Conservation (phyloP, 169 alveolate species). For the Cryptosporidium andersoni region DNA sequence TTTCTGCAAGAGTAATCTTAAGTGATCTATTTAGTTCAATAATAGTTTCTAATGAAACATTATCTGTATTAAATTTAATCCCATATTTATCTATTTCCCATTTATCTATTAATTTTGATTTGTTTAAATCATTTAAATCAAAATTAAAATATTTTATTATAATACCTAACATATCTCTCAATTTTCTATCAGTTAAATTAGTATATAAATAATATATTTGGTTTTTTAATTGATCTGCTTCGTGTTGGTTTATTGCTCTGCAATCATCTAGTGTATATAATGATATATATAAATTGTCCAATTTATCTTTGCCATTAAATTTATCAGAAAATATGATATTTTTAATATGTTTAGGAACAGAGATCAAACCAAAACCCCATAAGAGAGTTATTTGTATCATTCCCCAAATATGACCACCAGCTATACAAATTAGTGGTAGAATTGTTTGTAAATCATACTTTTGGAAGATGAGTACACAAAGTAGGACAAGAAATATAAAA, state of each 20-base stretch:
- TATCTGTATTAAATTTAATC: not conserved
- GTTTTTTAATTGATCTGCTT: not conserved
- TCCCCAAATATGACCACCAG: slow-evolving; percentile 39
- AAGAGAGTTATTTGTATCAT: slow-evolving; percentile 25
- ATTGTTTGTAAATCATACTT: slow-evolving; percentile 1
- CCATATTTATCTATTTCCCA: not conserved
- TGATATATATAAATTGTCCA: slow-evolving; percentile 7
- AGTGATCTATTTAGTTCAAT: slow-evolving; percentile 14
- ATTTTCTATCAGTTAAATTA: not conserved
- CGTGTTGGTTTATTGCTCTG: slow-evolving; percentile 33
- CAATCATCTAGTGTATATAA: slow-evolving; percentile 20
- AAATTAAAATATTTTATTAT: slow-evolving; percentile 16
- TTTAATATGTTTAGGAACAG: slow-evolving; percentile 25
- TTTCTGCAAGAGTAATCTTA: slow-evolving; percentile 13
- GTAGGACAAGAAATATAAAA: not conserved
- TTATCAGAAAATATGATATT: slow-evolving; percentile 1
- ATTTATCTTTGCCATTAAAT: not conserved
- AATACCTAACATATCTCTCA: not conserved
- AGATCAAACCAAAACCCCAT: slow-evolving; percentile 38
- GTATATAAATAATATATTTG: slow-evolving; percentile 20
- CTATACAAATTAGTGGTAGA: slow-evolving; percentile 18
- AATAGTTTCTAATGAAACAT: slow-evolving; percentile 1
- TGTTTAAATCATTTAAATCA: not conserved
- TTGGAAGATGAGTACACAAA: not conserved
- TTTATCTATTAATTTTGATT: not conserved